Percentiles rank a stretch among this genome's conserved stretches.
Conservation (phyloP, 768 basidiomycete genomes). For the Xanthoconium stramineum region DNA sequence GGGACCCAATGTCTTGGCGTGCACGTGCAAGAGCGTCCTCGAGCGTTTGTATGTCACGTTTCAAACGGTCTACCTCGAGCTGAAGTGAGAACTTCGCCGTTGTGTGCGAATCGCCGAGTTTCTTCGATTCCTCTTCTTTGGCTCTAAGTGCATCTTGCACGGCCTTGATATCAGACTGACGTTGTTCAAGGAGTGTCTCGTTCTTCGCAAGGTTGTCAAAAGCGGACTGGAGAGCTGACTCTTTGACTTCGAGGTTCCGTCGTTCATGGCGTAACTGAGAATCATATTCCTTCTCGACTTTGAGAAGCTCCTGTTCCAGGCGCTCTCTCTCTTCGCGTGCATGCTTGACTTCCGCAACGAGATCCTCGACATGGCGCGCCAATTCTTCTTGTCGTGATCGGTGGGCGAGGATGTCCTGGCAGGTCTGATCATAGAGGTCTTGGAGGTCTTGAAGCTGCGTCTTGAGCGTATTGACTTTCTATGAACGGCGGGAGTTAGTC, state of each 20-base stretch:
- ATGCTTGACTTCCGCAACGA: slow-evolving; percentile 59
- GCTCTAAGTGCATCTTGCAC: slow-evolving; percentile 71
- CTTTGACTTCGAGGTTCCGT: slow-evolving; percentile 66
- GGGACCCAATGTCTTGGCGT: slow-evolving; percentile 63
- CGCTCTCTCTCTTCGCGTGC: slow-evolving; percentile 57
- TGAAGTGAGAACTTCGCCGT: slow-evolving; percentile 83
- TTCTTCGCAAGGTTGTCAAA: slow-evolving; percentile 60
- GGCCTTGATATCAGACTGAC: slow-evolving; percentile 70
- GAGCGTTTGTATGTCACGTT: slow-evolving; percentile 76
- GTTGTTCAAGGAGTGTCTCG: slow-evolving; percentile 61
- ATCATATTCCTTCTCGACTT: slow-evolving; percentile 62
- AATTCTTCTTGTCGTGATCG: slow-evolving; percentile 76
- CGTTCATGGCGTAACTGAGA: slow-evolving; percentile 55
- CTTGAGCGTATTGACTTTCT: slow-evolving; percentile 72
- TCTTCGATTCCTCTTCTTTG: slow-evolving; percentile 73
- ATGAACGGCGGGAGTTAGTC: slow-evolving; percentile 8
- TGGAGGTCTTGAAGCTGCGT: slow-evolving; percentile 63
- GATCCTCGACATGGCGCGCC: slow-evolving; percentile 67
- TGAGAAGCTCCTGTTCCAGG: slow-evolving; percentile 51
- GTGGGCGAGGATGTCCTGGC: slow-evolving; percentile 62
- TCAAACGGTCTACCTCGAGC: slow-evolving; percentile 83
- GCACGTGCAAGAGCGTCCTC: slow-evolving; percentile 77
- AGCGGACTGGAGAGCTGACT: slow-evolving; percentile 60
- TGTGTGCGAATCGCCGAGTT: slow-evolving; percentile 79
- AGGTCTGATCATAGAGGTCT: slow-evolving; percentile 62